A percentile compares a stretch with the other conserved stretches of the same genome.
Evolutionary conservation across 1,284 basidiomycete species (phyloP).

Genomic region (Sanghuangporus weigelae): DNA sequence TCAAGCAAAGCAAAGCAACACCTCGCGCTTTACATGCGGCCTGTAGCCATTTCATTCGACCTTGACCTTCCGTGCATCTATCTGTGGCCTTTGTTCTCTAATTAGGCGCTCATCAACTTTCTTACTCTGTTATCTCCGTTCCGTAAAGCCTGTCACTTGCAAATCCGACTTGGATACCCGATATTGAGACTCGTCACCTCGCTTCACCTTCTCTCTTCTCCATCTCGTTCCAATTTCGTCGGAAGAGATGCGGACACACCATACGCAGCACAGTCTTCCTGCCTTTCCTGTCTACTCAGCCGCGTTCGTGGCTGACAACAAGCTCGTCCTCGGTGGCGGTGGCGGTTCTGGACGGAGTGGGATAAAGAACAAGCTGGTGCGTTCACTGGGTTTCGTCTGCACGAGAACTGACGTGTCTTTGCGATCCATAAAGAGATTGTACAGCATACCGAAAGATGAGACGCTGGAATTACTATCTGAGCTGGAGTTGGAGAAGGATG

Average conservation of each 20-base stretch:
- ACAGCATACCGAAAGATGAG: conserved; percentile 56
- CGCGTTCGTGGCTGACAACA: conserved; percentile 68
- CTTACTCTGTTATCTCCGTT: neutral
- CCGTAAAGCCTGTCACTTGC: neutral
- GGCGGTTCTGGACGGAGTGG: conserved; percentile 78
- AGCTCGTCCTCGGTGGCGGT: conserved; percentile 86
- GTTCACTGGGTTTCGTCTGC: conserved; percentile 25
- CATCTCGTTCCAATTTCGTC: neutral
- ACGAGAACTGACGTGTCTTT: neutral
- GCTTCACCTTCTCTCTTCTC: neutral
- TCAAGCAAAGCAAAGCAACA: too few relatives aligned
- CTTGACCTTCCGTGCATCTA: neutral
- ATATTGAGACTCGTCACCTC: neutral
- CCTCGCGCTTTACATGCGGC: too few relatives aligned
- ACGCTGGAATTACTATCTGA: conserved; percentile 61
- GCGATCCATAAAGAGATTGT: conserved; percentile 52
- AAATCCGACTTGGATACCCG: neutral
- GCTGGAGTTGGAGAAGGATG: conserved; percentile 69
- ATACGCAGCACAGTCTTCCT: conserved; percentile 70
- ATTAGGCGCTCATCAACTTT: neutral
- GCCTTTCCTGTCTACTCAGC: conserved; percentile 86
- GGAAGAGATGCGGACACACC: conserved; percentile 64
- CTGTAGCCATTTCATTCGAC: too few relatives aligned
- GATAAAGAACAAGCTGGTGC: conserved; percentile 87
- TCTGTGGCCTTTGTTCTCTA: neutral